phyloP scores from a whole-genome alignment of 768 basidiomycete species.

The Amylocystis lapponica region DNA sequence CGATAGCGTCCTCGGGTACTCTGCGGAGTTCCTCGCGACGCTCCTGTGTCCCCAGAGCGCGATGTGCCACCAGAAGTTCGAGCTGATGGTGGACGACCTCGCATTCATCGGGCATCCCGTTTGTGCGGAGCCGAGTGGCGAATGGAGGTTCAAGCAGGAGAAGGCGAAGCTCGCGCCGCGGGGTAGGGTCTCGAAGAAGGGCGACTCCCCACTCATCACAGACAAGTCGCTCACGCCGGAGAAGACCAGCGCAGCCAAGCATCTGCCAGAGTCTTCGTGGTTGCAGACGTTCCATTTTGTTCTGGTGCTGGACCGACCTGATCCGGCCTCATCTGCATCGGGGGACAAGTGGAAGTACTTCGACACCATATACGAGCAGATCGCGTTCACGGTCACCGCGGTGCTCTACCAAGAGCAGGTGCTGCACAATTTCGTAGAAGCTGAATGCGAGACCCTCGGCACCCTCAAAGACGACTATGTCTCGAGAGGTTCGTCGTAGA shows the following conservation, averaged over 20 bases:
- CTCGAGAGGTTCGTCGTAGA: slow-evolving; percentile 57
- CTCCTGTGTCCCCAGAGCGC: slow-evolving; percentile 72
- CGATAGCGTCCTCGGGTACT: slow-evolving; percentile 72
- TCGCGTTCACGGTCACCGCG: slow-evolving; percentile 86
- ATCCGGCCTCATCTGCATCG: slow-evolving; percentile 79
- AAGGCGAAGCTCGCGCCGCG: slow-evolving; percentile 44
- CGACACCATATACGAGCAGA: slow-evolving; percentile 83
- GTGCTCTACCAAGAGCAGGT: slow-evolving; percentile 92
- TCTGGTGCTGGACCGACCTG: slow-evolving; percentile 82
- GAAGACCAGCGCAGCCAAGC: slow-evolving; percentile 17
- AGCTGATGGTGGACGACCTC: slow-evolving; percentile 85
- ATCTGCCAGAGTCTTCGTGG: slow-evolving; percentile 35
- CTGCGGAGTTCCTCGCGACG: slow-evolving; percentile 73
- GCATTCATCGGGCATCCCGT: slow-evolving; percentile 96
- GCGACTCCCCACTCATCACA: slow-evolving; percentile 23
- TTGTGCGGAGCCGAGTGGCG: slow-evolving; percentile 64
- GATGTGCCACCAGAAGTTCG: slow-evolving; percentile 93
- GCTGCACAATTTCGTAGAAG: slow-evolving; percentile 77
- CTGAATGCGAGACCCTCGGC: slow-evolving; percentile 68
- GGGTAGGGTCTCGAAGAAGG: slow-evolving; percentile 51
- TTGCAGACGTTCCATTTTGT: slow-evolving; percentile 81
- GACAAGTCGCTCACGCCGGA: slow-evolving; percentile 27
- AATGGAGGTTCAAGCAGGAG: slow-evolving; percentile 72
- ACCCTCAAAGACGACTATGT: slow-evolving; percentile 66
- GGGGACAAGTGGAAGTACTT: slow-evolving; percentile 76